Conservation (phyloP, 345 rosid genomes). For the Brassica incana region DNA sequence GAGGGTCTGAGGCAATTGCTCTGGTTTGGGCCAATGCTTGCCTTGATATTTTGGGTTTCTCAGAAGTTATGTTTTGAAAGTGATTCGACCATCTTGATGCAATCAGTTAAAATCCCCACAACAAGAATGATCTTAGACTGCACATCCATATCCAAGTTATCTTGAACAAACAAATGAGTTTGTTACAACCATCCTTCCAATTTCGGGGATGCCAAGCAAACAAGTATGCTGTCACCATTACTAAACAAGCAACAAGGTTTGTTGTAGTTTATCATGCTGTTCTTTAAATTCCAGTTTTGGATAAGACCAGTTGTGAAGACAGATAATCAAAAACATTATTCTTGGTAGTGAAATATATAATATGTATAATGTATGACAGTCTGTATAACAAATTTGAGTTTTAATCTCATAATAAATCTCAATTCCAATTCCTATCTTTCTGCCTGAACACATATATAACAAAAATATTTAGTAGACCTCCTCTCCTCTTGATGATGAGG, state of each 20-base stretch:
- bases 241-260: not conserved
- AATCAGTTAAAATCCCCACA: not conserved
- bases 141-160: not conserved
- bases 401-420: constrained; percentile 2
- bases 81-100: not conserved
- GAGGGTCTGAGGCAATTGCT: not conserved
- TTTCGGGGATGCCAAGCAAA: not conserved
- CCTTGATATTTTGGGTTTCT: not conserved
- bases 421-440: not conserved
- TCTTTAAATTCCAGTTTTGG: not conserved
- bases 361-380: not conserved
- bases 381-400: not conserved
- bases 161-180: not conserved
- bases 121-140: not conserved
- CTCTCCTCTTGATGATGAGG: constrained; percentile 7
- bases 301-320: not conserved
- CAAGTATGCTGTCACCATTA: not conserved
- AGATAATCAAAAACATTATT: not conserved
- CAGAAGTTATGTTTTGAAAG: not conserved
- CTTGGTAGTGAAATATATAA: not conserved
- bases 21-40: not conserved
- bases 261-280: not conserved
- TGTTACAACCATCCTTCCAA: not conserved
- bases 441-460: constrained; percentile 2
- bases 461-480: constrained; percentile 9